Base-by-base conservation (phyloP, 1,284 basidiomycete species). In the Anthracocystis walkeri region DNA sequence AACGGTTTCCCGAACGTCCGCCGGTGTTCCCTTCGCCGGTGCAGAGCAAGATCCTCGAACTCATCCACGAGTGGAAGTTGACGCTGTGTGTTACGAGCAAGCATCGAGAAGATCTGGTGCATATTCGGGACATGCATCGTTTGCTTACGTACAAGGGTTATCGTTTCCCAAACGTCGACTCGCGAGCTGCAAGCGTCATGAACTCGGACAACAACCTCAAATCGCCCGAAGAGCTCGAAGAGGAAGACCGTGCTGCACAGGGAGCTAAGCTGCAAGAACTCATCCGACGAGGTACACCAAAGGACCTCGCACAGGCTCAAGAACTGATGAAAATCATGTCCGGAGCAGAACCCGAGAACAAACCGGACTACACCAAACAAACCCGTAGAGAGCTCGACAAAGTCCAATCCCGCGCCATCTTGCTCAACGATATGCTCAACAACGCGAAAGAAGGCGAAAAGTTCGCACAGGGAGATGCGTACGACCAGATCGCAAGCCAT, bases 81-180 rank as follows among this genome's bases (percentile, higher is more conserved):
- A 93, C 92, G 1, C 92, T 99, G 50, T 99, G 96, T 83, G 86
- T 89, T 0, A 91, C 93, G 44, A 93, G 92, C 62, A 91, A 95
- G 84, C 95, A 95, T 90, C 94, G 94, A 85, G 97, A 99, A 69
- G 97, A 99, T 86, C 88, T 99, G 52, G 93, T 93, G 4, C 97
- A 99, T 82, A 97, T 99, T 73, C 87, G 96, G 71, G 97, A 99
- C 86, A 99, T 99, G 97, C 93, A 98, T 86, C 88, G 96, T 20
- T 87, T 99, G 61, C 87, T 99, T 66, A 92, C 91, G 11, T 98
- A 97, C 89, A 99, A 99, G 85, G 95, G 82, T 14, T 85, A 85
- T 38, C 76, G 82, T 3, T 84, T 84, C 63, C 82, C 83, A 38
- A 81, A 79, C 40, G 65, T 83, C 25, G 82, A 85, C 38, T 75